Evolutionary conservation across 768 basidiomycete species (phyloP).

Genomic region (Serendipita sp.): DNA sequence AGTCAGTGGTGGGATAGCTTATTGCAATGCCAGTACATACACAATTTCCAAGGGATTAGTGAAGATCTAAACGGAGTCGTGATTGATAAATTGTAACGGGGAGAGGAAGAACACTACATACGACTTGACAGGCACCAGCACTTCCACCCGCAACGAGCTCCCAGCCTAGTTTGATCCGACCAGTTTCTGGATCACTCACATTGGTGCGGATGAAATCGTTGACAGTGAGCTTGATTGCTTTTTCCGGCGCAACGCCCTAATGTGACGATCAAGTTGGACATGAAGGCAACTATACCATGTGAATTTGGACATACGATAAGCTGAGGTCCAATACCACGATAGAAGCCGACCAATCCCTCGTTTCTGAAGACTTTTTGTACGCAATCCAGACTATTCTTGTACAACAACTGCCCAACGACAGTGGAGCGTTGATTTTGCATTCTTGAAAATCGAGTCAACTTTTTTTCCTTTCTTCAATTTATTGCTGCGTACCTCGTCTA

Average conservation of each 20-base stretch:
- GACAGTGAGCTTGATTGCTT: conserved; percentile 95
- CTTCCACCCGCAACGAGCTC: conserved; percentile 82
- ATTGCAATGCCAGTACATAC: conserved; percentile 28
- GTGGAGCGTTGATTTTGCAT: conserved; percentile 97
- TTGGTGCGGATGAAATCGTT: conserved; percentile 78
- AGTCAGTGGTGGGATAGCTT: conserved; percentile 1
- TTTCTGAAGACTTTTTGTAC: conserved; percentile 85
- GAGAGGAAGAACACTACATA: conserved; percentile 27
- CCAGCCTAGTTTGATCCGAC: conserved; percentile 80
- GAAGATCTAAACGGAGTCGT: conserved; percentile 47
- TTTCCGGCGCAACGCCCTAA: conserved; percentile 89
- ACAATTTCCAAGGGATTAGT: conserved; percentile 96
- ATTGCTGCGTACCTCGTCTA: not conserved
- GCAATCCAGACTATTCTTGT: conserved; percentile 93
- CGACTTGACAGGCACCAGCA: conserved; percentile 96
- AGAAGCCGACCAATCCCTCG: conserved; percentile 90
- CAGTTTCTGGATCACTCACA: conserved; percentile 88
- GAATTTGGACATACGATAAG: conserved; percentile 43
- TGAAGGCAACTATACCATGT: not conserved
- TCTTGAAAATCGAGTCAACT: conserved; percentile 21
- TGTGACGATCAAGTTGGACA: not conserved
- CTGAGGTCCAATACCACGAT: conserved; percentile 89
- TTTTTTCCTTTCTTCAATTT: not conserved
- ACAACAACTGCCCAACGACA: conserved; percentile 90
- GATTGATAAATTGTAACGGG: not conserved